Base-by-base conservation (phyloP, 202 grass and related monocot species). In the Schoenoplectus triqueter region DNA sequence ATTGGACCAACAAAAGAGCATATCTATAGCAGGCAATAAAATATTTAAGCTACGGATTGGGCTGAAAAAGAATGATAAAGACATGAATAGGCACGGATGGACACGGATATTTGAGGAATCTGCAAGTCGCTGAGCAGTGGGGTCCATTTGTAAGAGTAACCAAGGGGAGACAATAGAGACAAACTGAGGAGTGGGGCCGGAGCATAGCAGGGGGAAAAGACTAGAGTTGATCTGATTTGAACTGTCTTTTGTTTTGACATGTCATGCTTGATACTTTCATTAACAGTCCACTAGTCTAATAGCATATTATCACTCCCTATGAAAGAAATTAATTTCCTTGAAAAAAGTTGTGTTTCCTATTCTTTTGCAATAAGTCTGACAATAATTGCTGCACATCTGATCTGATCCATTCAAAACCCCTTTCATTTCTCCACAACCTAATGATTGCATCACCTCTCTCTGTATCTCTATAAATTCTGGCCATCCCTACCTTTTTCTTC, bases 391-490 rank as follows among this genome's bases (percentile, higher is more conserved):
- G 11, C 22, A 56, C 73, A 57, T 42, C 21, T 21, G 31, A 57
- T 42, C 21, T 21, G 31, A 44, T 17, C 22, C 51, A 59, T 78
- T 78, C 13, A 8, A 60, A 31, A 15, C 41, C 74, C 8, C 39
- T 22, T 10, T 56, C 21, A 15, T 2, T 14, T n/a, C 20, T 57
- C 50, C 50, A 54, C 46, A 5, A 52, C 71, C 18, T 82, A 45
- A 69, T 82, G 64, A 50, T 69, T 22, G 9, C 46, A 55, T 45
- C 78, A 31, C 42, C 13, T 57, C 64, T 69, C 63, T n/a, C 31
- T 59, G 56, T 10, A 14, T 14, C 64, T 57, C 48, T 83, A 83
- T 83, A 83, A 55, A 83, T 83, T 55, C 48, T n/a, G 7, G 15
- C 51, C 11, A 69, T n/a, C 13, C 13, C 20, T 0, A 5, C 4